Percentiles rank a stretch among this genome's conserved stretches.
Conservation (phyloP, 257 asterid genomes). For the Sherardia arvensis region DNA sequence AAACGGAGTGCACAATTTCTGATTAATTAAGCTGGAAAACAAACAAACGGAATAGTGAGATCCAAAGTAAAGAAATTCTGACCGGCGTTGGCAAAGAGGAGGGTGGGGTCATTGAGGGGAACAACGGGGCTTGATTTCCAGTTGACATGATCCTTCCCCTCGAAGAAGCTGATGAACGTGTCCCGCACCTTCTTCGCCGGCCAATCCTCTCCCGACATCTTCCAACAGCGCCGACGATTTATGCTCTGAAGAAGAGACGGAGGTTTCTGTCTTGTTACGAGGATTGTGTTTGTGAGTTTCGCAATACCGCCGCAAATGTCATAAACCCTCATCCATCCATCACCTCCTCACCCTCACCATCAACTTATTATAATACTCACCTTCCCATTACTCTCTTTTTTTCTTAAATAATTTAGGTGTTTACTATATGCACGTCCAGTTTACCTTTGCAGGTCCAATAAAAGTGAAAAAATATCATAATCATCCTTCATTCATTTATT, state of each 20-base stretch:
- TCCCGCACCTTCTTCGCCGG: constrained; percentile 57
- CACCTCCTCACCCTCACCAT: no score
- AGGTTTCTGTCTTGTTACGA: neutral
- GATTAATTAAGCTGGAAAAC: no score
- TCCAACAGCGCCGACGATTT: neutral
- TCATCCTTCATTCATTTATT: no score
- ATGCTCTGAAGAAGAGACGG: neutral
- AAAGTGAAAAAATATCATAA: no score
- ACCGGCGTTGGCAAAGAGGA: constrained; percentile 92
- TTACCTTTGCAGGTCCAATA: no score
- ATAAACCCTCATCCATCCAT: constrained; percentile 60
- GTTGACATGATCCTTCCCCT: constrained; percentile 44
- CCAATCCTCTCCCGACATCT: constrained; percentile 70
- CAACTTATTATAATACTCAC: no score
- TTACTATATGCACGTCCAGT: no score
- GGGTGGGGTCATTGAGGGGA: constrained; percentile 91
- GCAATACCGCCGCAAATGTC: constrained; percentile 9
- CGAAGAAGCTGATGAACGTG: constrained; percentile 57
- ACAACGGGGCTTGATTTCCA: constrained; percentile 91
- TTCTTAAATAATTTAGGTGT: no score
- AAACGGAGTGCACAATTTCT: no score
- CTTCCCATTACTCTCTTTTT: no score
- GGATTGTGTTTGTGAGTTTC: neutral
- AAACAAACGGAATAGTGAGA: no score
- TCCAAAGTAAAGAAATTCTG: neutral